These are phyloP conservation scores for Triangularia setosa DNA, from an alignment of 2,329 filamentous ascomycete genomes.

Conservation along the genomic window DNA sequence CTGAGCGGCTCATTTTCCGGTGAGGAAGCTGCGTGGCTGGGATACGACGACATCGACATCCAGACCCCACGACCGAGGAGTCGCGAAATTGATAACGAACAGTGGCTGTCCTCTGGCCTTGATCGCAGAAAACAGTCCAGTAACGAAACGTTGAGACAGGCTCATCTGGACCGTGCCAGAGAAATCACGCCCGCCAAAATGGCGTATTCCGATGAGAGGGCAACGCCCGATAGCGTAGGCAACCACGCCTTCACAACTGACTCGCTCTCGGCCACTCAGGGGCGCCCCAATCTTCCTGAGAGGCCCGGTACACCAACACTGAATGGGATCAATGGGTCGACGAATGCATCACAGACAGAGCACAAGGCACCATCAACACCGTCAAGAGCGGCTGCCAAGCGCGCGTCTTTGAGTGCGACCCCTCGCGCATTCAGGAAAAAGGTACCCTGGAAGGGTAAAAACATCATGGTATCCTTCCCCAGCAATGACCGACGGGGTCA, in stretches of 20 bases:
- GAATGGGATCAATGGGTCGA: constrained; percentile 29
- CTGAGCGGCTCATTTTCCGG: constrained; percentile 61
- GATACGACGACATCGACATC: constrained; percentile 46
- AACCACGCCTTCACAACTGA: constrained; percentile 14
- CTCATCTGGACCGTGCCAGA: constrained; percentile 26
- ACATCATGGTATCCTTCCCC: constrained; percentile 67
- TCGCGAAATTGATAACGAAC: constrained; percentile 29
- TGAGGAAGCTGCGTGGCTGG: constrained; percentile 45
- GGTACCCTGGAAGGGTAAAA: constrained; percentile 71
- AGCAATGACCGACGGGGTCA: constrained; percentile 63
- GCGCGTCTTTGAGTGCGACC: constrained; percentile 37
- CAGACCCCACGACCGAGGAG: constrained; percentile 39
- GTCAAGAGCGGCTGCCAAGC: constrained; percentile 31
- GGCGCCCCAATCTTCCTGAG: constrained; percentile 8
- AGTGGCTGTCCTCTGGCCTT: constrained; percentile 30
- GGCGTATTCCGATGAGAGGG: constrained; percentile 25
- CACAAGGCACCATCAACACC: constrained; percentile 26
- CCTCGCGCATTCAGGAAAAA: constrained; percentile 63
- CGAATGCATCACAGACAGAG: constrained; percentile 18
- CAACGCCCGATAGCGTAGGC: constrained; percentile 14
- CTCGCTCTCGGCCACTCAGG: neutral
- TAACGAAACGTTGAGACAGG: constrained; percentile 51
- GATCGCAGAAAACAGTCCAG: constrained; percentile 49
- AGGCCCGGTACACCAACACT: constrained; percentile 34
- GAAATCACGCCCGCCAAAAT: constrained; percentile 23